Base-by-base conservation (phyloP, 371 early-diverging fungal genomes). In the Mucor velutinosus region DNA sequence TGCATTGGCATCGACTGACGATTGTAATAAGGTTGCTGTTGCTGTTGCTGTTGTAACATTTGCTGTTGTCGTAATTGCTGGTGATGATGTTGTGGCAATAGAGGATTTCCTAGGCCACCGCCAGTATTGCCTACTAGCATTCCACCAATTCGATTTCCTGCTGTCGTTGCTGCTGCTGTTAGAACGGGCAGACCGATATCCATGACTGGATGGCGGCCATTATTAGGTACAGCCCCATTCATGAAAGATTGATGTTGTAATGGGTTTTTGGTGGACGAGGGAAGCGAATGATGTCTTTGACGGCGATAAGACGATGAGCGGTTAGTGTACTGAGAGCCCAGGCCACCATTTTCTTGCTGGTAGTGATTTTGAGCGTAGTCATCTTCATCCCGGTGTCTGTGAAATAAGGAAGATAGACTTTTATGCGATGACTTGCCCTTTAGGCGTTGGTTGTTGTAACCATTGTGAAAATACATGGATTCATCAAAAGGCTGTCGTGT, bases 281-380 rank as follows among this genome's bases (percentile, higher is more conserved):
- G 63, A 33, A 63, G 33, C 14, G 55, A 63, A 7, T 53, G 19
- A 39, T 63, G 63, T 23, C 63, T 10, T 53, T 63, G 51, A 21
- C 63, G 32, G 14, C 39, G 53, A 53, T 55, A 63, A 29, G 27
- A 51, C 29, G 56, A 30, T 15, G 7, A 10, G 1, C 10, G 23
- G 11, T 32, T 12, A 23, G 8, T 51, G 10, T 51, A 23, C n/a
- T 45, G 45, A n/a, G 45, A 45, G 19, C 45, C n/a, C 19, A 19
- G 19, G 17, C 12, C 21, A 19, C 3, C 4, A 12, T 51, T 21
- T 4, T 51, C 30, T 62, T 43, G 32, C 33, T 29, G 43, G 11
- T 45, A 35, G 2, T 29, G 30, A 14, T 27, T 43, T 30, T 47
- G 8, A 4, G 4, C 12, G 5, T 45, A 23, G 35, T 49, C 62